Percentiles rank a stretch among this genome's conserved stretches.
These are phyloP conservation scores for Fusarium chuoi DNA, from an alignment of 2,329 filamentous ascomycete genomes.

Conservation along the genomic window DNA sequence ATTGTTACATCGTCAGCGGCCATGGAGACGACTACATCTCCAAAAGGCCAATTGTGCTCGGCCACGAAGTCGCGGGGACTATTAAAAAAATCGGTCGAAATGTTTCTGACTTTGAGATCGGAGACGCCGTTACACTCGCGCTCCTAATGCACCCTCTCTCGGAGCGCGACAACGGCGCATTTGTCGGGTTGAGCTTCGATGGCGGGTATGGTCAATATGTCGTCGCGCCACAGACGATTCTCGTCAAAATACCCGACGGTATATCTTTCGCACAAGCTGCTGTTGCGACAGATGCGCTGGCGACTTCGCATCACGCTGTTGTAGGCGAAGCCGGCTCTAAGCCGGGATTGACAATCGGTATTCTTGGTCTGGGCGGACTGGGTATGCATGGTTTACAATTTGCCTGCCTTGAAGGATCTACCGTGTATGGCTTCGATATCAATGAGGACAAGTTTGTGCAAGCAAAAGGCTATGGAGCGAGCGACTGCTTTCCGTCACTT, in stretches of 20 bases:
- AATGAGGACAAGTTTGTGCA: not conserved
- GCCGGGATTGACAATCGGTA: not conserved
- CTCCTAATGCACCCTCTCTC: not conserved
- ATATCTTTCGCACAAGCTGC: not conserved
- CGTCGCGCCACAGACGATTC: not conserved
- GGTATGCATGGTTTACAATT: not conserved
- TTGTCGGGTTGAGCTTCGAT: not conserved
- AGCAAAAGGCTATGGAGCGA: not conserved
- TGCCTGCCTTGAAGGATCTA: not conserved
- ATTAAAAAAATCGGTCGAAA: not conserved
- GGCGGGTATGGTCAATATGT: not conserved
- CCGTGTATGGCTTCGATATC: not conserved
- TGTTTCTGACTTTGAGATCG: not conserved
- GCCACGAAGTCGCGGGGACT: not conserved
- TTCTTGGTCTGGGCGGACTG: not conserved
- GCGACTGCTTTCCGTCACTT: not conserved
- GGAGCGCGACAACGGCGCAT: not conserved
- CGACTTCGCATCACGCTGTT: not conserved
- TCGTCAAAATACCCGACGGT: not conserved
- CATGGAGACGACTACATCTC: not conserved
- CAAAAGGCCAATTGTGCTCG: not conserved
- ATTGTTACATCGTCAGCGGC: not conserved
- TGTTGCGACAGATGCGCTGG: not conserved
- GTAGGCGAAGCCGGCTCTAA: not conserved
- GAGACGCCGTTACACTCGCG: not conserved